phyloP scores from a whole-genome alignment of 2,329 filamentous ascomycete genomes.

The Pyrenophora graminea region DNA sequence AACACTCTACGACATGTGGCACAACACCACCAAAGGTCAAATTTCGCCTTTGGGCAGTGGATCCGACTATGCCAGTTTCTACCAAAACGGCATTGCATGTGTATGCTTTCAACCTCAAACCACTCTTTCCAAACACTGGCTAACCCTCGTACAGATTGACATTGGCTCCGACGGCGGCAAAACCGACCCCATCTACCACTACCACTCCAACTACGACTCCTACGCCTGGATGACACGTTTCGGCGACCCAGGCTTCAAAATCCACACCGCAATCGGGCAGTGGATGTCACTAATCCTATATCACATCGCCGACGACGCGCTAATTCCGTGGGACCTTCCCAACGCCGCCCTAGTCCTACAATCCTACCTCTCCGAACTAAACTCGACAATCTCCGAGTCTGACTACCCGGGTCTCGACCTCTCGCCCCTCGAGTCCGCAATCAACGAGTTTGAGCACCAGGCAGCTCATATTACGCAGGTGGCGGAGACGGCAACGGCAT shows the following conservation, averaged over 20 bases:
- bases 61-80: conserved; percentile 54
- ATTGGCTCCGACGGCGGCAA: conserved; percentile 46
- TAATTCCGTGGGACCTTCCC: conserved; percentile 36
- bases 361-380: neutral
- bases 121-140: neutral
- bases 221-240: conserved; percentile 58
- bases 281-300: conserved; percentile 51
- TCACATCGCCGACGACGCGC: conserved; percentile 45
- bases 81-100: conserved; percentile 50
- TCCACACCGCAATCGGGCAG: conserved; percentile 56
- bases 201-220: conserved; percentile 54
- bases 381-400: neutral
- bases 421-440: neutral
- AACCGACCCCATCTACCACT: conserved; percentile 52
- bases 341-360: neutral
- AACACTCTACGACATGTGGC: conserved; percentile 54
- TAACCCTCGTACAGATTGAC: conserved; percentile 37
- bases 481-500: neutral
- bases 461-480: neutral
- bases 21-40: conserved; percentile 34
- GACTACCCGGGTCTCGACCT: neutral
- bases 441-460: conserved; percentile 1
- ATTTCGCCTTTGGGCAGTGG: conserved; percentile 49
- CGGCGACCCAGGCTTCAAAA: conserved; percentile 56
- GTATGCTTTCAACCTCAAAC: neutral